Evolutionary conservation across 192 early-diverging fungal genomes (phyloP).

Genomic region (Chytriomyces confervae): DNA sequence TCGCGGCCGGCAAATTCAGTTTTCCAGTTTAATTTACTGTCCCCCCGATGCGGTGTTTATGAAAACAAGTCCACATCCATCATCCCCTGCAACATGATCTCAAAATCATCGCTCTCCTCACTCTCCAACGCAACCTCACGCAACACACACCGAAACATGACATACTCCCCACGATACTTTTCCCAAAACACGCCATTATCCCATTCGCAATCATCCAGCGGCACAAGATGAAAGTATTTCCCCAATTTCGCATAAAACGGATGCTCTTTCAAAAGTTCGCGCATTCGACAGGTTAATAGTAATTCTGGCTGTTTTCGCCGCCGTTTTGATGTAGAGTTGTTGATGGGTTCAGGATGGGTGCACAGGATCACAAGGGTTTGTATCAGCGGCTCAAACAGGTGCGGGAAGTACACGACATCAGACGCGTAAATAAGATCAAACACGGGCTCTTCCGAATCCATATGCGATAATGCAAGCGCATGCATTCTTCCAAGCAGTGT

Average conservation of each 20-base stretch:
- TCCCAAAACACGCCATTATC: constrained; percentile 20
- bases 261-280: constrained; percentile 26
- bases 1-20: neutral
- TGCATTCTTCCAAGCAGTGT: neutral
- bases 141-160: constrained; percentile 22
- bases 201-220: constrained; percentile 14
- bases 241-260: constrained; percentile 32
- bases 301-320: constrained; percentile 9
- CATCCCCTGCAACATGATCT: constrained; percentile 2
- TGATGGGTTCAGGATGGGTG: neutral
- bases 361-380: constrained; percentile 3
- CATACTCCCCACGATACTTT: constrained; percentile 17
- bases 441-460: neutral
- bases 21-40: neutral
- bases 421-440: constrained; percentile 24
- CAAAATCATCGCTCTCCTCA: constrained; percentile 36
- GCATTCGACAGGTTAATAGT: constrained; percentile 6
- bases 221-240: constrained; percentile 24
- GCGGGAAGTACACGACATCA: constrained; percentile 38
- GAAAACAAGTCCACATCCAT: constrained; percentile 19
- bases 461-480: neutral
- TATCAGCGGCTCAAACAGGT: constrained; percentile 36
- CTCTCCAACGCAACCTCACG: constrained; percentile 8
- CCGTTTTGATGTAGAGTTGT: neutral
- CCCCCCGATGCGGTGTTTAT: neutral